These are phyloP conservation scores for Tetradesmus lagerheimii DNA, from an alignment of 139 green algal genomes.

Conservation along the genomic window DNA sequence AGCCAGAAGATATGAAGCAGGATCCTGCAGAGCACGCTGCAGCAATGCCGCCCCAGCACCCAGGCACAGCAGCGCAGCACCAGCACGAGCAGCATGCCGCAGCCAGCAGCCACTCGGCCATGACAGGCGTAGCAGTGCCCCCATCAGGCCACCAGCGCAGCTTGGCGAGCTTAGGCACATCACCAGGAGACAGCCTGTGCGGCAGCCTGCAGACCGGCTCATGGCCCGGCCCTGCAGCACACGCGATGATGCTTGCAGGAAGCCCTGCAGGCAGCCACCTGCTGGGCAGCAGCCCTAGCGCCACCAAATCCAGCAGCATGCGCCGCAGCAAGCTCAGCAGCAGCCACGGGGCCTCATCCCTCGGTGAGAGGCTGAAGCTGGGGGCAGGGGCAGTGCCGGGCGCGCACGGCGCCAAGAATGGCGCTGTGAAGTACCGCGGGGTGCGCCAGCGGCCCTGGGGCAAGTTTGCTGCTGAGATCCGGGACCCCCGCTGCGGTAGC, in stretches of 20 bases:
- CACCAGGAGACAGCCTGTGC: constrained; percentile 28
- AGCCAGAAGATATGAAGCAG: background rate
- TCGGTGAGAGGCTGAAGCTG: constrained; percentile 37
- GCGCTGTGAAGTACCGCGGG: constrained; percentile 73
- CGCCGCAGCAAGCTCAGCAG: constrained; percentile 23
- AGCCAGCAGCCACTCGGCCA: constrained; percentile 35
- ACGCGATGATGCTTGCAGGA: background rate
- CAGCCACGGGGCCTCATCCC: background rate
- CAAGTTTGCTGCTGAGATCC: constrained; percentile 90
- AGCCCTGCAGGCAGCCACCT: constrained; percentile 19
- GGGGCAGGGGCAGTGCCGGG: background rate
- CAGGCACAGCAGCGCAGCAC: background rate
- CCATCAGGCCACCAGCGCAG: background rate
- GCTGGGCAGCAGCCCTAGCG: constrained; percentile 34
- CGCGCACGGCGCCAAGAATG: constrained; percentile 25
- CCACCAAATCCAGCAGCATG: constrained; percentile 12
- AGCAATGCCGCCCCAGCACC: background rate
- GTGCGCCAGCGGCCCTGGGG: constrained; percentile 89
- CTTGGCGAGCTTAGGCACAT: constrained; percentile 20
- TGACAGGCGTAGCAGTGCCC: background rate
- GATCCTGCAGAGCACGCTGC: background rate
- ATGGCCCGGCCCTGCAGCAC: constrained; percentile 14
- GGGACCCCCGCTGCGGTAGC: constrained; percentile 72
- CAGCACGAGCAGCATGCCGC: background rate
- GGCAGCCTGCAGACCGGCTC: constrained; percentile 37